Evolutionary conservation across 2,329 filamentous ascomycete species (phyloP), one percentile per base, ranked within the genome.

Genomic region (Tolypocladium endophyticum): DNA sequence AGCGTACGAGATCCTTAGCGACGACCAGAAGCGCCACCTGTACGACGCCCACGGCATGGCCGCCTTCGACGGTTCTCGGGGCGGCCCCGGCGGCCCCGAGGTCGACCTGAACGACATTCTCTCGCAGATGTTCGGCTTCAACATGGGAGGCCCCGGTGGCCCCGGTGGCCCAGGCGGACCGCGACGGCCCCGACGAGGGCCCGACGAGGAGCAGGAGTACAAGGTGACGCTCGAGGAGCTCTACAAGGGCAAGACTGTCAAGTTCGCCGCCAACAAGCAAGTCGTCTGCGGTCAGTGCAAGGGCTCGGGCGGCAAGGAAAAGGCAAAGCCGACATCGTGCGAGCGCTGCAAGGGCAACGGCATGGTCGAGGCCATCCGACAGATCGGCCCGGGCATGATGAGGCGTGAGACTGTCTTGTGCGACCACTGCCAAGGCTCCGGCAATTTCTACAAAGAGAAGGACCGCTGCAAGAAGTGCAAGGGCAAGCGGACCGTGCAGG

Each of bases 391-490:
- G 25, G 92, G 92, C 61, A 80, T 97, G 71, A 86, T 95, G 63
- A 90, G 90, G 36, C 88, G 91, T 69, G 87, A 91, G 68, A 85
- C 87, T 8, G 85, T 92, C 43, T 75, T 87, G 41, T 99, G 94
- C 74, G 87, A 88, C 68, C 87, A 88, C 68, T 99, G 94, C 76
- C 82, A 87, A 61, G 93, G 92, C 39, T 83, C 86, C n/a, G 94
- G 94, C 7, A 86, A 87, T 70, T 86, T 92, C 70, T 96, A 87
- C 78, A 93, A 93, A 74, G 91, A 96, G 70, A 97, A 97, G 80
- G 94, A 99, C 70, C 90, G 91, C 71, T 99, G 94, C 81, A 96
- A 96, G 81, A 97, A 94, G 80, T 99, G 94, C 85, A 97, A 97
- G 77, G 94, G 94, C 69, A 90, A 89, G 74, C 85, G 90, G 63